phyloP scores from a whole-genome alignment of 2,329 filamentous ascomycete species.

The Fusarium sp. region DNA sequence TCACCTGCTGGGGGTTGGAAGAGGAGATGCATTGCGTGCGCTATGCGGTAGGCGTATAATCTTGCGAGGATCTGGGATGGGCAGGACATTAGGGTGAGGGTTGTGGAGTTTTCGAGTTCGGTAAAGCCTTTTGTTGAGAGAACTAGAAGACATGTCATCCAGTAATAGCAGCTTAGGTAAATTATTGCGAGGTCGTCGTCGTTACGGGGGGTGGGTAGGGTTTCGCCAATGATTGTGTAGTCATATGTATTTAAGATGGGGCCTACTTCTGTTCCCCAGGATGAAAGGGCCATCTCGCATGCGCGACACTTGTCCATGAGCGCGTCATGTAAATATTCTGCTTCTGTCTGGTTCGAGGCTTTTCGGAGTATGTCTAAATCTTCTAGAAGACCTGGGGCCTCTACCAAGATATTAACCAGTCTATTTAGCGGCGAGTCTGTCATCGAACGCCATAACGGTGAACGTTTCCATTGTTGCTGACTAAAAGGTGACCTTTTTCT shows the following conservation, averaged over 20 bases:
- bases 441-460: conserved; percentile 9
- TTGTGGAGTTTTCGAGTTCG: neutral
- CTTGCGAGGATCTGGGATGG: neutral
- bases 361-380: neutral
- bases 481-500: conserved; percentile 6
- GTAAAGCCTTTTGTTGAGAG: conserved; percentile 18
- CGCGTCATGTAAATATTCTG: rapidly evolving
- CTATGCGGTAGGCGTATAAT: conserved; percentile 11
- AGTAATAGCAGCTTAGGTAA: conserved; percentile 20
- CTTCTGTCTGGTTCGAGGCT: neutral
- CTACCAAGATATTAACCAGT: conserved; percentile 10
- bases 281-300: neutral
- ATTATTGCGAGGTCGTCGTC: conserved; percentile 7
- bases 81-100: rapidly evolving
- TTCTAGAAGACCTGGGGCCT: conserved; percentile 2
- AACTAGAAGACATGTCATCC: conserved; percentile 20
- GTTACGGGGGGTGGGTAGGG: neutral
- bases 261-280: neutral
- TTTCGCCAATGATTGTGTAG: conserved; percentile 1
- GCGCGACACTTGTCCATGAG: neutral
- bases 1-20: neutral
- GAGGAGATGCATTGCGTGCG: neutral
- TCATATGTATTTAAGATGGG: conserved; percentile 1
- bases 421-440: conserved; percentile 2
- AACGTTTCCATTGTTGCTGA: neutral